Conservation (phyloP, 2,329 filamentous ascomycete species). For the Penicillium rolfsii region DNA sequence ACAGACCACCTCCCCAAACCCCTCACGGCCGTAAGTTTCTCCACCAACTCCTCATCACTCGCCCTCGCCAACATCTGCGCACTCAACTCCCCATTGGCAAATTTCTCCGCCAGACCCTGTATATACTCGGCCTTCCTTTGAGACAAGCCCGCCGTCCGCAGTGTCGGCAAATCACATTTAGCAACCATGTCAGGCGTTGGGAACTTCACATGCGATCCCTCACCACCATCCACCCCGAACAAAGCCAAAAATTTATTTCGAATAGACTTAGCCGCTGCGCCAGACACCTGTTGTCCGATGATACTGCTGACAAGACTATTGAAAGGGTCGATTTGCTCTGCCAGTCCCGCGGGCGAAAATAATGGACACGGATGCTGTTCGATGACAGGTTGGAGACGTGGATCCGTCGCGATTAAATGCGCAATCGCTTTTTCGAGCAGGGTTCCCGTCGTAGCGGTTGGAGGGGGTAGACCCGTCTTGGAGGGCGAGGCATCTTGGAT, state of each 20-base stretch:
- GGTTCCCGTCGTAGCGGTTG: constrained; percentile 66
- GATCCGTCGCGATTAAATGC: constrained; percentile 73
- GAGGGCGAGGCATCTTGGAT: constrained; percentile 45
- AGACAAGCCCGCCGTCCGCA: constrained; percentile 85
- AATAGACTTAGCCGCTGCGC: constrained; percentile 86
- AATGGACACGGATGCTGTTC: constrained; percentile 74
- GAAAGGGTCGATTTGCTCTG: constrained; percentile 86
- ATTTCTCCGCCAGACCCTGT: constrained; percentile 80
- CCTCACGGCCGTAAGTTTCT: constrained; percentile 79
- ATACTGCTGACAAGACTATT: constrained; percentile 81
- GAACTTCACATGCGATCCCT: constrained; percentile 54
- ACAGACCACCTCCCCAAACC: constrained; percentile 90
- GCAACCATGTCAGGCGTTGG: constrained; percentile 77
- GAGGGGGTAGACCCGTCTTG: constrained; percentile 44
- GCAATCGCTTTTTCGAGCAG: constrained; percentile 75
- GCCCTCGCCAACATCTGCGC: constrained; percentile 76
- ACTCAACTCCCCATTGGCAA: constrained; percentile 72
- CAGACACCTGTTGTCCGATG: constrained; percentile 94
- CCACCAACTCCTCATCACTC: constrained; percentile 82
- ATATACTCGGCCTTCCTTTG: constrained; percentile 97
- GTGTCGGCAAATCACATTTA: constrained; percentile 61
- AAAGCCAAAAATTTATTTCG: constrained; percentile 79
- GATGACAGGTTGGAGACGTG: constrained; percentile 71
- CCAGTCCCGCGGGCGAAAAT: constrained; percentile 80
- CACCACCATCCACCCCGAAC: constrained; percentile 55